Base-by-base conservation (phyloP, 192 early-diverging fungal genomes). In the Backusella mclennaniae region DNA sequence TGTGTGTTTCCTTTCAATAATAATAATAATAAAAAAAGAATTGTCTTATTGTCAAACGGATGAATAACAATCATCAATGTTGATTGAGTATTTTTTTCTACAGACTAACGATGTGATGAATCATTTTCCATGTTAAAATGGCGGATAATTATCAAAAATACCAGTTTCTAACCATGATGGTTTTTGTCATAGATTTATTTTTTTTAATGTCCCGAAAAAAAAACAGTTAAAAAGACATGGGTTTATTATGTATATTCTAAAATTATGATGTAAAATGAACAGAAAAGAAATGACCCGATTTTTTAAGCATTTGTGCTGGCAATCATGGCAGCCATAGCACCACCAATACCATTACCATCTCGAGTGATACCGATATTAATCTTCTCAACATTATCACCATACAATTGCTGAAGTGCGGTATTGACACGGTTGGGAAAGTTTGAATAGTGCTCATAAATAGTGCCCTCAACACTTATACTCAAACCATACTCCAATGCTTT, bases 261-360 rank as follows among this genome's bases (percentile, higher is more conserved):
- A 53, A 53, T 17, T n/a, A 53, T 17, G 9, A 53, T 21, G 52
- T 12, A 63, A 63, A 14, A 29, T 26, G 56, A 59, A 26, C n/a
- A 29, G 4, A 33, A 33, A 33, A 33, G 31, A 33, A 33, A 33
- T 33, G 31, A 0, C 31, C 31, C 31, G 31, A 2, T 4, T 29
- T 29, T 63, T 63, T 63, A 63, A 63, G 21, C 23, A 29, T 63
- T 23, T 29, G 29, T 49, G 11, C 42, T 63, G 23, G 84, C 84
- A 72, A 86, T 80, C 82, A 88, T 73, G 42, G 92, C 92, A 46
- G 91, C 89, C 69, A 93, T 82, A 44, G 90, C 92, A 70, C 90
- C 92, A 26, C 92, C 92, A 39, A 92, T 88, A 39, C 92, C 91
- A 12, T 87, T 89, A 46, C 91, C 92, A 76, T 93, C 96, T 86